Evolutionary conservation across 306 rosid genomes (phyloP).

Genomic region (Vicia faba): DNA sequence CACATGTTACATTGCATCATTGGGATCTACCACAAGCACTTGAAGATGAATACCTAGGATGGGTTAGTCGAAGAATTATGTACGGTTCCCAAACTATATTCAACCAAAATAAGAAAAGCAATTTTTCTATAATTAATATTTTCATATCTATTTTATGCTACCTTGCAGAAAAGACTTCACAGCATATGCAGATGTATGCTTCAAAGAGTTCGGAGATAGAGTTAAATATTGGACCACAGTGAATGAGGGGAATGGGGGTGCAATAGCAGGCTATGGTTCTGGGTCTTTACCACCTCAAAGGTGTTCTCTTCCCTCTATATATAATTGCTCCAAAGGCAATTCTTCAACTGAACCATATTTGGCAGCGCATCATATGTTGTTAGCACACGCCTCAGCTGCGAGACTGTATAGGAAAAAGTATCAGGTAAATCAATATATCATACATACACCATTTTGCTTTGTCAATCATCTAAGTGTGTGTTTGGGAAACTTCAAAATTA

Average conservation of each 20-base stretch:
- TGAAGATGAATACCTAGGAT: conserved; percentile 83
- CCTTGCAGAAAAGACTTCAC: conserved; percentile 51
- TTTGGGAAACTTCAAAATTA: too few species aligned
- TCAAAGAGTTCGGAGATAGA: conserved; percentile 56
- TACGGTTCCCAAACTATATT: conserved; percentile 35
- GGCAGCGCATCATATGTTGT: conserved; percentile 46
- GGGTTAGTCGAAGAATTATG: conserved; percentile 60
- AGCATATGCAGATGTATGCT: conserved; percentile 51
- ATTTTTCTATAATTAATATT: too few species aligned
- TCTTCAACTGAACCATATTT: conserved; percentile 56
- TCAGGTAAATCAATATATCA: conserved; percentile 36
- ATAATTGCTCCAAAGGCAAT: conserved; percentile 53
- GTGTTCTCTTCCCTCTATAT: conserved; percentile 32
- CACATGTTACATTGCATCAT: conserved; percentile 69
- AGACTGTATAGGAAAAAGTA: conserved; percentile 43
- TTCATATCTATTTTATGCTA: background rate
- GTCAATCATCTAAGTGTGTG: background rate
- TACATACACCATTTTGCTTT: background rate
- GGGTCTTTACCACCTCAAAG: conserved; percentile 44
- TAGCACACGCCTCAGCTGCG: conserved; percentile 48
- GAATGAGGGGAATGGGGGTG: conserved; percentile 45
- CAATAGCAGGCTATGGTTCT: conserved; percentile 6
- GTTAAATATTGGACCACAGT: conserved; percentile 56
- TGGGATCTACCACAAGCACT: conserved; percentile 68
- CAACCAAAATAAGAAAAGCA: background rate